Evolutionary conservation across 768 basidiomycete species (phyloP).

Genomic region (Kwoniella pini): DNA sequence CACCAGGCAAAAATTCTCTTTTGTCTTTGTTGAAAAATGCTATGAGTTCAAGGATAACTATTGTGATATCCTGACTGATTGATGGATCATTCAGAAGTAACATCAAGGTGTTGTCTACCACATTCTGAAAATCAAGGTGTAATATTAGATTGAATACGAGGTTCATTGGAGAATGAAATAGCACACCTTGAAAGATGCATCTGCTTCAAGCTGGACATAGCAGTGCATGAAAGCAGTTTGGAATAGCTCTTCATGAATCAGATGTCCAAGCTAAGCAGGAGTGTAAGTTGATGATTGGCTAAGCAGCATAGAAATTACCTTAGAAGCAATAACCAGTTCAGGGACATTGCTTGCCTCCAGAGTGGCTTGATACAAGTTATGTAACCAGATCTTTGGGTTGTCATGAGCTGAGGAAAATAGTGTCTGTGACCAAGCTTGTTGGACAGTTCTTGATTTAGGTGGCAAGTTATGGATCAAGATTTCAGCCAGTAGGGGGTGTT

Average conservation of each 20-base stretch:
- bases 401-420: slow-evolving; percentile 35
- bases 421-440: slow-evolving; percentile 39
- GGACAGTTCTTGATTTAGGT: slow-evolving; percentile 24
- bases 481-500: slow-evolving; percentile 38
- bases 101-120: slow-evolving; percentile 29
- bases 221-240: slow-evolving; percentile 46
- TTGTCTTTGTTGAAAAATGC: slow-evolving; percentile 45
- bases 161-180: neutral
- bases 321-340: slow-evolving; percentile 38
- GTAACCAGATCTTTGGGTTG: slow-evolving; percentile 33
- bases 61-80: slow-evolving; percentile 28
- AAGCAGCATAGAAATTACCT: slow-evolving; percentile 16
- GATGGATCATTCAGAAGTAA: slow-evolving; percentile 21
- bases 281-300: neutral
- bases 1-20: slow-evolving; percentile 13
- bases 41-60: slow-evolving; percentile 37
- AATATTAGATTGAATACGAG: neutral
- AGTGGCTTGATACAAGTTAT: slow-evolving; percentile 43
- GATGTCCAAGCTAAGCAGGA: slow-evolving; percentile 42
- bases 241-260: slow-evolving; percentile 44
- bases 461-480: slow-evolving; percentile 40
- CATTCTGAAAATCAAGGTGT: slow-evolving; percentile 10
- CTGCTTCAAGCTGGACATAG: slow-evolving; percentile 35
- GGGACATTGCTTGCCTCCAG: slow-evolving; percentile 36
- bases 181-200: slow-evolving; percentile 36